Percentiles rank a stretch among this genome's conserved stretches.
Evolutionary conservation across 208 protist species (phyloP).

Genomic region (Porcisia hertigi): DNA sequence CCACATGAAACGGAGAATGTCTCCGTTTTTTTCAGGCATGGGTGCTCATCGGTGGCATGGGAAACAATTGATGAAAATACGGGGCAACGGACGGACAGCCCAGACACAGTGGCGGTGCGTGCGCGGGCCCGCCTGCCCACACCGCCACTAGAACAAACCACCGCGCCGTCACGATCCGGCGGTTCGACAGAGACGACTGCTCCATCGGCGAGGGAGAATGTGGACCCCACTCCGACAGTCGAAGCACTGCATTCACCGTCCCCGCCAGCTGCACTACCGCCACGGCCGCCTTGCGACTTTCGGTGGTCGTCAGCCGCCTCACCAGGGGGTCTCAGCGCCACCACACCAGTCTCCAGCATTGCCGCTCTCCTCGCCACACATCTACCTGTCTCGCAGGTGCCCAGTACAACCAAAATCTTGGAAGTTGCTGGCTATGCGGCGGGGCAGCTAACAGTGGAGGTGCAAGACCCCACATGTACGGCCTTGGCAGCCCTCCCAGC

Average conservation of each 20-base stretch:
- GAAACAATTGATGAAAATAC: no score
- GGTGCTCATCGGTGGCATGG: no score
- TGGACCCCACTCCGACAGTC: background rate
- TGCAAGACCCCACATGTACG: constrained; percentile 10
- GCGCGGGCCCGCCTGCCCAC: no score
- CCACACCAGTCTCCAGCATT: constrained; percentile 1
- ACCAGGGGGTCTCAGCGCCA: background rate
- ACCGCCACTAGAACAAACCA: no score
- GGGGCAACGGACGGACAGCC: no score
- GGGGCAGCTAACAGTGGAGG: constrained; percentile 12
- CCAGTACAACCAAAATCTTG: background rate
- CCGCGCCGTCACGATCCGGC: no score
- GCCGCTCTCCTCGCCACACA: constrained; percentile 4
- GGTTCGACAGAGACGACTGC: no score
- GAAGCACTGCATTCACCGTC: background rate
- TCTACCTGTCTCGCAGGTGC: background rate
- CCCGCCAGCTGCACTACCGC: background rate
- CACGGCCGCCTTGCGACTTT: constrained; percentile 6
- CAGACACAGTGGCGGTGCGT: no score
- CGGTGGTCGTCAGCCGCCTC: constrained; percentile 9
- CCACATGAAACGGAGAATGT: no score
- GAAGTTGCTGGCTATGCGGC: constrained; percentile 6
- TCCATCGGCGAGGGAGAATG: background rate
- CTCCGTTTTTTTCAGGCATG: no score
- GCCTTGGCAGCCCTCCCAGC: background rate